Evolutionary conservation across 495 filamentous ascomycete species (phyloP), one percentile per base, ranked within the genome.

Genomic region (Aspergillus egyptiacus): DNA sequence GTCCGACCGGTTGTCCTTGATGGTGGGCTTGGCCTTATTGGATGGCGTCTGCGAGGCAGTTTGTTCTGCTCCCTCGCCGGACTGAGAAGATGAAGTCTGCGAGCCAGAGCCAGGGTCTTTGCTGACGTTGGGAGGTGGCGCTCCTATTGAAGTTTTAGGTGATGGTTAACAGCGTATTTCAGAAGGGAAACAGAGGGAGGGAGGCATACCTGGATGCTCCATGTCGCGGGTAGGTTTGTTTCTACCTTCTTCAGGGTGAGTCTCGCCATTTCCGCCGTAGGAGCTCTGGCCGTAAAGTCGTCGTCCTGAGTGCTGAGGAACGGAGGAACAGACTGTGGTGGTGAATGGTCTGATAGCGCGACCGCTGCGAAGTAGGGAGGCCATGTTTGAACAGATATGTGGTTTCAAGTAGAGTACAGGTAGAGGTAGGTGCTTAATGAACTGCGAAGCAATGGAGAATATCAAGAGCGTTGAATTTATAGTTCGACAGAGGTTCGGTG

Each of bases 11-110:
- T 44, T 64, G 31, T 65, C 62, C 13, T 40, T 54, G 7, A 73
- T 61, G 13, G 67, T 71, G 2, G 70, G 67, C 2, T 52, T 50
- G 4, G 70, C 67, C 1, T 67, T 63, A 51, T 72, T 72, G 18
- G 67, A 71, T 1, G 67, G 63, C 13, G 7, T 48, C 24, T 5
- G 27, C 5, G 45, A 3, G 8, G 24, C 48, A 27, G 22, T 24
- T 10, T 47, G 41, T 5, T 45, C 49, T 20, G 28, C 2, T 24
- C 27, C 25, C 14, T 32, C 25, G 25, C 24, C 23, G 24, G 30
- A 11, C 23, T 27, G 25, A 5, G 27, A 19, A 9, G 31, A 46
- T 37, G 51, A 41, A 10, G 36, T 19, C 24, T 42, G 38, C 23
- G 48, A 45, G n/a, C 32, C 28, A 10, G 43, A 22, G 13, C n/a